Evolutionary conservation across 805 yeast species (phyloP).

Genomic region (Kregervanrija delftensis): DNA sequence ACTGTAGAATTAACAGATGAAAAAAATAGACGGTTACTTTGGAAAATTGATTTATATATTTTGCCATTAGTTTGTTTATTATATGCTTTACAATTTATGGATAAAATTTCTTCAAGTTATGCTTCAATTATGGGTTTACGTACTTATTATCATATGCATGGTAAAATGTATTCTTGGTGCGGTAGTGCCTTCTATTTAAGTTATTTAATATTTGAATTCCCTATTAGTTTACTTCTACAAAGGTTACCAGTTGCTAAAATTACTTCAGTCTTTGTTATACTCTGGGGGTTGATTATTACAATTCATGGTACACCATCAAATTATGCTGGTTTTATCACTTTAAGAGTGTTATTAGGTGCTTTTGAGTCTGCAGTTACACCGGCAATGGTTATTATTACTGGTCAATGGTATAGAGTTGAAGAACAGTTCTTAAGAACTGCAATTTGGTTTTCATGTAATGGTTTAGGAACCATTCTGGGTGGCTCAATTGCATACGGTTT

Average conservation of each 20-base stretch:
- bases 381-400: constrained; percentile 45
- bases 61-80: constrained; percentile 30
- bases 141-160: constrained; percentile 29
- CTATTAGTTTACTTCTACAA: constrained; percentile 39
- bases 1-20: not conserved
- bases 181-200: constrained; percentile 41
- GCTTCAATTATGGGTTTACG: constrained; percentile 33
- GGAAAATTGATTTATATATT: constrained; percentile 32
- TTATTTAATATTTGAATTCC: constrained; percentile 39
- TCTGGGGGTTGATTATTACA: constrained; percentile 34
- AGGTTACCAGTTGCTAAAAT: constrained; percentile 46
- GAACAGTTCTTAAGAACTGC: constrained; percentile 36
- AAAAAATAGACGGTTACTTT: constrained; percentile 24
- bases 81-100: constrained; percentile 34
- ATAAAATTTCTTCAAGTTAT: constrained; percentile 31
- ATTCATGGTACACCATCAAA: constrained; percentile 37
- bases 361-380: constrained; percentile 51
- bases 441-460: constrained; percentile 32
- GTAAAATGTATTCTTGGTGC: constrained; percentile 34
- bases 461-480: constrained; percentile 40
- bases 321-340: constrained; percentile 38
- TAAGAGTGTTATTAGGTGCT: constrained; percentile 43
- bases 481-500: constrained; percentile 44
- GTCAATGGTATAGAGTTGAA: constrained; percentile 43
- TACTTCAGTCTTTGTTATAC: constrained; percentile 23